Evolutionary conservation across 495 filamentous ascomycete genomes (phyloP), one percentile per base, ranked within the genome.

Genomic region (Hypoxylon cercidicola): DNA sequence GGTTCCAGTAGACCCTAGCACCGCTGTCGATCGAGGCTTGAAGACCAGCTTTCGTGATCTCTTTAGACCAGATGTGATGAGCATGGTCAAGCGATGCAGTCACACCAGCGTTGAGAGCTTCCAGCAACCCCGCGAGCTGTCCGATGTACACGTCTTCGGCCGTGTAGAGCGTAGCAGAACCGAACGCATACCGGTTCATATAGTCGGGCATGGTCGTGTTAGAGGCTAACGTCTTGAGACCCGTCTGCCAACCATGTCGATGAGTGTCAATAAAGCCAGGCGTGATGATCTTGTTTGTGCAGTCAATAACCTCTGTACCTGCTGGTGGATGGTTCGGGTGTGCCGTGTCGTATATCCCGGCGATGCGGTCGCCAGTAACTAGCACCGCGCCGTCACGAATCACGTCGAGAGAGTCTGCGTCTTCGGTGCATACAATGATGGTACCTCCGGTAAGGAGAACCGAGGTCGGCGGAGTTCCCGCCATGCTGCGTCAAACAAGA

Each of bases 201-300:
- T 78, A 76, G 1, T 71, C 70, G 1, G 71, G 30, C 46, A 78
- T 28, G 30, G 61, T 72, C 4, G 67, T 62, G 28, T 76, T 74
- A 1, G 73, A 55, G 13, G 53, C 62, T 2, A 74, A 47, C 0
- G 75, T 77, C 43, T 77, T 83, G 13, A 84, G 62, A 47, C 75
- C 78, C 0, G 85, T 84, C 70, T 87, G 84, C 83, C 82, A 88
- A 8, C 84, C 71, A 74, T 88, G 85, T 21, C 82, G 80, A 60
- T 87, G 85, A 0, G 85, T 87, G 60, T 87, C 83, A 39, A 87
- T 71, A 68, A 88, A 87, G 0, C 85, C 85, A 1, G 86, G 85
- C 0, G 78, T 79, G 25, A 88, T 72, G 30, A 88, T 85, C 69
- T 85, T 85, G 60, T 77, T 74, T 0, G 75, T 82, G 46, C 79